Conservation (phyloP, 1,139 yeast genomes). For the Scheffersomyces stambukii region DNA sequence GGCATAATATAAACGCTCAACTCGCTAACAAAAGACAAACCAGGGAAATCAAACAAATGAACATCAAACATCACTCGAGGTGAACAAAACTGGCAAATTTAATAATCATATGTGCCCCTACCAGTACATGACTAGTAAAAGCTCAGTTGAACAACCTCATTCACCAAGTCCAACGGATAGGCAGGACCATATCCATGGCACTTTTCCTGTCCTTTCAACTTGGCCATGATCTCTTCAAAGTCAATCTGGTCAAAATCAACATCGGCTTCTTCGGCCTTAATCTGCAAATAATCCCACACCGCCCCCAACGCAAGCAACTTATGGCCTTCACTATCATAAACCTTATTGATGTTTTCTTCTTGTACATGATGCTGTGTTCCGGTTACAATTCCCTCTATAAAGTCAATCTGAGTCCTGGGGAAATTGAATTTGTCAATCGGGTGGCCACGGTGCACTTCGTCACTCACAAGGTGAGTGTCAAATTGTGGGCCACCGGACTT, state of each 20-base stretch:
- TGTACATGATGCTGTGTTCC: constrained; percentile 20
- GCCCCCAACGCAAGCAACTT: constrained; percentile 70
- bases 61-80: too few species aligned
- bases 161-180: constrained; percentile 49
- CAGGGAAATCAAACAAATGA: too few species aligned
- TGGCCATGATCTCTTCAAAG: constrained; percentile 52
- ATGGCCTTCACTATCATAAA: constrained; percentile 31
- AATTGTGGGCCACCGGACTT: constrained; percentile 8
- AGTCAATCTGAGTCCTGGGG: constrained; percentile 34
- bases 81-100: not conserved
- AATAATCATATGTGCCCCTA: too few species aligned
- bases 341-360: constrained; percentile 21
- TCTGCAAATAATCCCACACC: constrained; percentile 71
- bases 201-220: constrained; percentile 60
- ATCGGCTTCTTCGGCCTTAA: constrained; percentile 38
- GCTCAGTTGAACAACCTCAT: constrained; percentile 14
- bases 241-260: constrained; percentile 51
- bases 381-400: constrained; percentile 24
- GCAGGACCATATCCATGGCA: constrained; percentile 90
- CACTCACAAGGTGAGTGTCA: not conserved
- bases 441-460: constrained; percentile 1
- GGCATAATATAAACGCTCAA: not conserved
- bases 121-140: too few species aligned
- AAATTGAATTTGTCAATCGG: constrained; percentile 22
- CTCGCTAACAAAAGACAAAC: not conserved